phyloP scores from a whole-genome alignment of 2,329 filamentous ascomycete species.

The Trichoderma koningiopsis region DNA sequence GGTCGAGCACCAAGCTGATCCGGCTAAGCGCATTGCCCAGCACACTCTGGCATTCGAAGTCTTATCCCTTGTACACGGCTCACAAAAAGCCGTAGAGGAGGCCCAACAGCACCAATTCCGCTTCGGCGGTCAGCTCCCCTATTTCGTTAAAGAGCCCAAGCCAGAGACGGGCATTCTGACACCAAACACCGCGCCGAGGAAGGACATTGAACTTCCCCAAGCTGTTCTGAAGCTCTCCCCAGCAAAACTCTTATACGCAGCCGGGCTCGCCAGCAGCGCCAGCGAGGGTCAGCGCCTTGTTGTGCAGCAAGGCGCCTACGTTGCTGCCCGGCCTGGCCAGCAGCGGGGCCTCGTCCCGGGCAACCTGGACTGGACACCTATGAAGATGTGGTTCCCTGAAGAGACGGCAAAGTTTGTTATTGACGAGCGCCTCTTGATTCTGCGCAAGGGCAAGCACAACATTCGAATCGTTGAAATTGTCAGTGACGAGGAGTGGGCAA shows the following conservation, averaged over 20 bases:
- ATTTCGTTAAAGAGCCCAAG: slow-evolving; percentile 36
- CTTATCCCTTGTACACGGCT: slow-evolving; percentile 75
- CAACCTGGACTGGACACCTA: slow-evolving; percentile 61
- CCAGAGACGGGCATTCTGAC: slow-evolving; percentile 39
- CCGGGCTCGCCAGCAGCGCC: slow-evolving; percentile 58
- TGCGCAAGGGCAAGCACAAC: slow-evolving; percentile 66
- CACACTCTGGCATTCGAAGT: slow-evolving; percentile 83
- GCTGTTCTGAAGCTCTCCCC: slow-evolving; percentile 60
- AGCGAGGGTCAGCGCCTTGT: slow-evolving; percentile 63
- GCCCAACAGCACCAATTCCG: slow-evolving; percentile 56
- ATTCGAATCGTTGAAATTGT: slow-evolving; percentile 63
- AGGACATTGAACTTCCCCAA: slow-evolving; percentile 61
- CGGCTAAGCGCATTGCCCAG: slow-evolving; percentile 75
- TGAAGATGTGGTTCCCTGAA: slow-evolving; percentile 60
- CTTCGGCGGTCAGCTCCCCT: slow-evolving; percentile 45
- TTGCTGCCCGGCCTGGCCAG: slow-evolving; percentile 55
- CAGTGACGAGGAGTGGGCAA: slow-evolving; percentile 55
- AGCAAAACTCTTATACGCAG: slow-evolving; percentile 60
- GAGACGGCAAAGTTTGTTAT: slow-evolving; percentile 64
- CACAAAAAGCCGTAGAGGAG: slow-evolving; percentile 62
- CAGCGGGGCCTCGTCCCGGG: slow-evolving; percentile 49
- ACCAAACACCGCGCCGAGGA: slow-evolving; percentile 52
- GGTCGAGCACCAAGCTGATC: slow-evolving; percentile 65
- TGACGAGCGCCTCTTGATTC: slow-evolving; percentile 58
- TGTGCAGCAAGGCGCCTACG: slow-evolving; percentile 58